Evolutionary conservation across 495 filamentous ascomycete genomes (phyloP), one percentile per base, ranked within the genome.

Genomic region (Xylaria grammica): DNA sequence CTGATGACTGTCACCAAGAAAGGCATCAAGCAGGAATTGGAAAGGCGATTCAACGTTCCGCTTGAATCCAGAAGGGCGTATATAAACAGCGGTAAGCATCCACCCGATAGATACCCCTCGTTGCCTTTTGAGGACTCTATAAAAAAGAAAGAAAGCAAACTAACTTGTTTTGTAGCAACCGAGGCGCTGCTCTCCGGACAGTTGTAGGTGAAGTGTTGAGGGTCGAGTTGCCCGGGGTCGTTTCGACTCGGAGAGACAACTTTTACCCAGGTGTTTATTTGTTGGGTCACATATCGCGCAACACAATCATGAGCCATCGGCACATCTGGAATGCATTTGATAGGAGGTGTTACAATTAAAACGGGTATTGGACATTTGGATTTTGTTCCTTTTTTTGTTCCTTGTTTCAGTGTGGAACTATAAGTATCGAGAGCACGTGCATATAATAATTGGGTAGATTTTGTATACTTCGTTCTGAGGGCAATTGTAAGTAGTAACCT

Each of bases 1-100:
- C 80, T 99, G 69, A 99, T 99, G 95, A 92, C 82, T 10, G 91
- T 98, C 30, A 98, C 96, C 65, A 99, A 99, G 89, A 99, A 98
- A 87, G 91, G 90, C 63, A 90, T 99, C 79, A 97, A 97, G 84
- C 77, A 84, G 63, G 96, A 99, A 77, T 79, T 99, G 62, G 96
- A 99, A 81, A 83, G 85, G 70, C 85, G 93, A 67, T 99, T 97
- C 74, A 90, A 89, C 30, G 86, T 96, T 36, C 82, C 82, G 49
- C 78, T 98, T 57, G 94, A 98, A 73, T 76, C 85, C 56, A 91
- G 87, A 82, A 86, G 92, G 77, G 85, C 90, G 38, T 98, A 97
- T 78, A 96, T 98, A 76, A 96, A 93, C 73, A 93, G 90, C 77
- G 92, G 92, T 96, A 88, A 76, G 89, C 81, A 56, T 49, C 65